Evolutionary conservation across 2,329 filamentous ascomycete genomes (phyloP).

Genomic region (Fusarium sp.): DNA sequence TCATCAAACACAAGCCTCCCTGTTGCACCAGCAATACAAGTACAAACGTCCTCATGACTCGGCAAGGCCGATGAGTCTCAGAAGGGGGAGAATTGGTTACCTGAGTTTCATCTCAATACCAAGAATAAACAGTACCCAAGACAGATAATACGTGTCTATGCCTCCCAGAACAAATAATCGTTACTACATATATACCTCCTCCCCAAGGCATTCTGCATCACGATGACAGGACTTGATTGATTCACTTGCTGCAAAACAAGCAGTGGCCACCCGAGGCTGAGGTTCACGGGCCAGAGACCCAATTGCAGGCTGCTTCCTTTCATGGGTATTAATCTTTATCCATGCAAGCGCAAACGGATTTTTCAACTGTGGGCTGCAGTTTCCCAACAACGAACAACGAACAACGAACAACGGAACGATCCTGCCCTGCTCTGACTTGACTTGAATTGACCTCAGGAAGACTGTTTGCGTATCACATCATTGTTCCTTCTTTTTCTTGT

Average conservation of each 20-base stretch:
- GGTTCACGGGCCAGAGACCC: constrained; percentile 33
- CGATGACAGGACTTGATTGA: not conserved
- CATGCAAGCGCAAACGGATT: constrained; percentile 24
- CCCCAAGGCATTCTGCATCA: not conserved
- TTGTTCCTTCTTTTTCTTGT: not conserved
- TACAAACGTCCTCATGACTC: constrained; percentile 34
- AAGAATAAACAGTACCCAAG: not conserved
- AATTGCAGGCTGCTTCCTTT: constrained; percentile 23
- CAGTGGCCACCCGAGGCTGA: constrained; percentile 32
- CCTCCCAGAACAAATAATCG: constrained; percentile 6
- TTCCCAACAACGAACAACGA: constrained; percentile 2
- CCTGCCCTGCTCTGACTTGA: constrained; percentile 3
- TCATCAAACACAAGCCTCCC: constrained; percentile 9
- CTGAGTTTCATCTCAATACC: constrained; percentile 5
- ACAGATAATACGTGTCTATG: constrained; percentile 5
- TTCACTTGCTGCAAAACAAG: constrained; percentile 8
- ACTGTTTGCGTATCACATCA: constrained; percentile 13
- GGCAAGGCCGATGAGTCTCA: constrained; percentile 13
- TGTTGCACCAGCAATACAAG: constrained; percentile 28
- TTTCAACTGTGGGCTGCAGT: constrained; percentile 12
- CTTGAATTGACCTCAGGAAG: not conserved
- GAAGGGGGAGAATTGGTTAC: constrained; percentile 20
- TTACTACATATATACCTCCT: not conserved
- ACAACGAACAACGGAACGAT: not conserved
- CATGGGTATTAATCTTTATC: constrained; percentile 28